A percentile compares a stretch with the other conserved stretches of the same genome.
These are phyloP conservation scores for Phytophthora citricola DNA, from an alignment of 352 stramenopile genomes.

Conservation along the genomic window DNA sequence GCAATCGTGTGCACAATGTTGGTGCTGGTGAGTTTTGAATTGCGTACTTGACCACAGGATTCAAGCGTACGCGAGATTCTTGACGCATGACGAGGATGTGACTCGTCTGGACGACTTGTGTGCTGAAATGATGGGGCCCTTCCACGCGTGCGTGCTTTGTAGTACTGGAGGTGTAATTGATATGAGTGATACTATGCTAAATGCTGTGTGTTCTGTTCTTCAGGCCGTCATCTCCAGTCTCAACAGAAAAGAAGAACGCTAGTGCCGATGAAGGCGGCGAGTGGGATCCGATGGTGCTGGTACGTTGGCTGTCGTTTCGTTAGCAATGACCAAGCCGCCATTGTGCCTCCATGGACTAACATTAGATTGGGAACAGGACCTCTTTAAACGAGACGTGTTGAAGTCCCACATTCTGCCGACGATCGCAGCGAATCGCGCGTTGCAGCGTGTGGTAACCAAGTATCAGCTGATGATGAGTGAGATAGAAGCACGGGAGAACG, in stretches of 20 bases:
- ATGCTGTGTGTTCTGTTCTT: conserved; percentile 2
- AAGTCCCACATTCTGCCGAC: conserved; percentile 75
- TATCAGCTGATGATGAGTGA: conserved; percentile 87
- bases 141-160: conserved; percentile 53
- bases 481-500: conserved; percentile 55
- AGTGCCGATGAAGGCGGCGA: conserved; percentile 9
- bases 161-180: neutral
- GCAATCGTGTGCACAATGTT: neutral
- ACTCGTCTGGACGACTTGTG: conserved; percentile 78
- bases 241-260: neutral
- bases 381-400: conserved; percentile 78
- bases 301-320: conserved; percentile 31
- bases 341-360: conserved; percentile 17
- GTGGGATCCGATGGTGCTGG: conserved; percentile 59
- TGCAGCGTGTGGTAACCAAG: conserved; percentile 86
- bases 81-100: conserved; percentile 84
- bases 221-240: conserved; percentile 22
- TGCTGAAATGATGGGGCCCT: conserved; percentile 79
- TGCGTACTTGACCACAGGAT: conserved; percentile 51
- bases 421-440: conserved; percentile 79
- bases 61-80: conserved; percentile 81
- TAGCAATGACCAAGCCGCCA: conserved; percentile 13
- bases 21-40: conserved; percentile 2
- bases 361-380: conserved; percentile 44
- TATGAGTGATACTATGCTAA: conserved; percentile 7